phyloP scores from a whole-genome alignment of 495 filamentous ascomycete genomes.

The Choiromyces venosus region DNA sequence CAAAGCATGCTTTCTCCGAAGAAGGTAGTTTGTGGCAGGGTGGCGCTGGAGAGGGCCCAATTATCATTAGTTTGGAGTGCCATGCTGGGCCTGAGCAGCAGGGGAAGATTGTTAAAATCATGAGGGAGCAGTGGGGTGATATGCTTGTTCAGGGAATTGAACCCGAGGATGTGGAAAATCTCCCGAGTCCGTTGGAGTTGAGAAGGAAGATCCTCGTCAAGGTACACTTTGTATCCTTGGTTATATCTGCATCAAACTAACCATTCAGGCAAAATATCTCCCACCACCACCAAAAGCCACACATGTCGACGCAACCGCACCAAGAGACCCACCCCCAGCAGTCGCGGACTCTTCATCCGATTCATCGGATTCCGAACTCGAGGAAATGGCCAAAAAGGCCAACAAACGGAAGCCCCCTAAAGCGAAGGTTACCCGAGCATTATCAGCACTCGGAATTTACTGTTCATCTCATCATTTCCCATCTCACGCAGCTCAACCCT shows the following conservation, averaged over 20 bases:
- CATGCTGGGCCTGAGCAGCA: constrained; percentile 75
- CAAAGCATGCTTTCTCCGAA: constrained; percentile 63
- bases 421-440: constrained; percentile 66
- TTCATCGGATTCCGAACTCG: constrained; percentile 35
- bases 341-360: constrained; percentile 11
- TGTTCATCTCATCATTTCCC: constrained; percentile 75
- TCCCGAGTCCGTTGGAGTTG: constrained; percentile 64
- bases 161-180: constrained; percentile 49
- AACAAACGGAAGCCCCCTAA: constrained; percentile 48
- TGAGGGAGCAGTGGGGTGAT: constrained; percentile 68
- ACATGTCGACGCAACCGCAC: not conserved
- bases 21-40: constrained; percentile 43
- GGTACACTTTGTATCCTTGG: constrained; percentile 45
- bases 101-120: constrained; percentile 82
- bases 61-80: constrained; percentile 87
- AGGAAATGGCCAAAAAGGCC: constrained; percentile 21
- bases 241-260: not conserved
- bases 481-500: constrained; percentile 43
- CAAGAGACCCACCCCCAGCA: constrained; percentile 5
- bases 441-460: constrained; percentile 74
- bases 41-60: constrained; percentile 58
- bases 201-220: constrained; percentile 81
- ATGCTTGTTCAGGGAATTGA: constrained; percentile 56
- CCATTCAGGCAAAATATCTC: constrained; percentile 27
- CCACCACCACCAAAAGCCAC: constrained; percentile 16